These are phyloP conservation scores for Boletus reticuloceps DNA, from an alignment of 768 basidiomycete genomes.

Conservation along the genomic window DNA sequence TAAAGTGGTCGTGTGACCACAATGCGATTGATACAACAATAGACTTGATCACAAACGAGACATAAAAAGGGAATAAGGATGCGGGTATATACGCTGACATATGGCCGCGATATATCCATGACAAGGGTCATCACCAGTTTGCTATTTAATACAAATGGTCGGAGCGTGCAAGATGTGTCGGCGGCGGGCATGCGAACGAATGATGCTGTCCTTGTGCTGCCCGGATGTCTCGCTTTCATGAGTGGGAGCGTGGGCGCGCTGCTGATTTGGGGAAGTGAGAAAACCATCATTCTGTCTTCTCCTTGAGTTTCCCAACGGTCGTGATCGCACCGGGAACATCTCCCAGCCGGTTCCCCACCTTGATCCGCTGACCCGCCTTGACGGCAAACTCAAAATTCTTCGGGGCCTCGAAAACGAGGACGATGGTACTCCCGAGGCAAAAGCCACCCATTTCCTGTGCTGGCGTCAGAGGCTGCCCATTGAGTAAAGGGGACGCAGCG, in stretches of 20 bases:
- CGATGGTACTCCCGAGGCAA: slow-evolving; percentile 91
- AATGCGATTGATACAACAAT: not conserved
- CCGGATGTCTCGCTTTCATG: not conserved
- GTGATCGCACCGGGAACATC: slow-evolving; percentile 35
- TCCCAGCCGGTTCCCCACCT: slow-evolving; percentile 82
- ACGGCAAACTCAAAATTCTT: slow-evolving; percentile 75
- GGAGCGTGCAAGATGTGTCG: not conserved
- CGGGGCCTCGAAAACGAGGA: slow-evolving; percentile 96
- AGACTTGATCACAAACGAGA: not conserved
- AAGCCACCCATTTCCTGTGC: slow-evolving; percentile 99
- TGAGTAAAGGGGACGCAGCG: slow-evolving; percentile 74
- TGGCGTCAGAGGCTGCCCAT: slow-evolving; percentile 81
- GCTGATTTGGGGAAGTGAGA: not conserved
- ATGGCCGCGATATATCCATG: slow-evolving; percentile 8
- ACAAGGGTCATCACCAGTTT: slow-evolving; percentile 1
- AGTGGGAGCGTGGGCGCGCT: too few species aligned
- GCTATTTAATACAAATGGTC: not conserved
- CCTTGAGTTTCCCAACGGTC: slow-evolving; percentile 28
- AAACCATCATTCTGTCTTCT: slow-evolving; percentile 30
- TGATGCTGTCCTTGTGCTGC: too few species aligned
- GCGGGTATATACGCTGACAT: slow-evolving; percentile 15
- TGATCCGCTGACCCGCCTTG: slow-evolving; percentile 77
- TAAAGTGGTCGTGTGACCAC: not conserved
- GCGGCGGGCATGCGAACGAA: not conserved
- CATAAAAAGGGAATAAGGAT: slow-evolving; percentile 2